Conservation (phyloP, 768 basidiomycete genomes). For the Hebeloma cylindrosporum region DNA sequence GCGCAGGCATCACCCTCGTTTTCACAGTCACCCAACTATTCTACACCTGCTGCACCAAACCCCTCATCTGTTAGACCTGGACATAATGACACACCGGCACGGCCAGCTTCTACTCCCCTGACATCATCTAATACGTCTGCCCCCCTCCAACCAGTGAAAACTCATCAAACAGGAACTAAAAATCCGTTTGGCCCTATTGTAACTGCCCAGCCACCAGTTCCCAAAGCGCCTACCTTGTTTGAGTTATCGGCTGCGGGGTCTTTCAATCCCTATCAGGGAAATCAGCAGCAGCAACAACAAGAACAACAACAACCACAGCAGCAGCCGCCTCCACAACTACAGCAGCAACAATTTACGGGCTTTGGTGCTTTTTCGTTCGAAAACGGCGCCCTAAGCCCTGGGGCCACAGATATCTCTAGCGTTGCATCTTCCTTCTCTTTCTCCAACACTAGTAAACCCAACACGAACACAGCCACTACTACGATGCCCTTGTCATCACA, state of each 20-base stretch:
- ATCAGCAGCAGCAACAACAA: constrained; percentile 28
- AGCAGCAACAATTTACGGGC: constrained; percentile 21
- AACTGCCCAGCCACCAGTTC: constrained; percentile 61
- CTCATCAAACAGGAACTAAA: constrained; percentile 90
- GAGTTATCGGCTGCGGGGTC: constrained; percentile 51
- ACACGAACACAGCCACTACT: constrained; percentile 3
- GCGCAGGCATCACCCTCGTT: background rate
- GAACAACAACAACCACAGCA: too few species aligned
- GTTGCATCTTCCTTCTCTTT: constrained; percentile 75
- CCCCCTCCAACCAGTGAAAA: constrained; percentile 66
- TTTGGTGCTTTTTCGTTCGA: constrained; percentile 39
- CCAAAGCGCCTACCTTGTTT: constrained; percentile 78
- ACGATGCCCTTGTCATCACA: constrained; percentile 28
- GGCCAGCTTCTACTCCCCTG: constrained; percentile 75
- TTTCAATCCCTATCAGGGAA: constrained; percentile 15
- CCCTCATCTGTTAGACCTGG: constrained; percentile 18
- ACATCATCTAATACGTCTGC: constrained; percentile 43
- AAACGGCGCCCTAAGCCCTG: constrained; percentile 41
- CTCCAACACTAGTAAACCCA: constrained; percentile 31
- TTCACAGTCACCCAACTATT: constrained; percentile 13
- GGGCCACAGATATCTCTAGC: constrained; percentile 58
- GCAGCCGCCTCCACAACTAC: constrained; percentile 18
- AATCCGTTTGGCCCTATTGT: constrained; percentile 91
- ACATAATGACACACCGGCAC: constrained; percentile 42
- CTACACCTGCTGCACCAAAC: constrained; percentile 16